Evolutionary conservation across 805 yeast species (phyloP).

Genomic region (Kazachstania kunashirensis): DNA sequence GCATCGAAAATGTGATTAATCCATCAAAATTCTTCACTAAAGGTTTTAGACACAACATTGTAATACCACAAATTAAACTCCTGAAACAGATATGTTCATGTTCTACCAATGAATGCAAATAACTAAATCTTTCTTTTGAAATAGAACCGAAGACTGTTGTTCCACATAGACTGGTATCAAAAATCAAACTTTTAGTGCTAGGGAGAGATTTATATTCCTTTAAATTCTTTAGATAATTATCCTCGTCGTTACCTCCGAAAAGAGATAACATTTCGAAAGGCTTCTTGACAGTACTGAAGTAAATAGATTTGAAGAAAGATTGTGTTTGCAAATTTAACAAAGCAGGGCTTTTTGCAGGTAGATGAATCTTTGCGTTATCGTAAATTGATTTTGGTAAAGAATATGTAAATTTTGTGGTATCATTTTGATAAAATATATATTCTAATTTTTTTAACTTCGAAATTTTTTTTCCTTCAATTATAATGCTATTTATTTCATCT

Average conservation of each 20-base stretch:
- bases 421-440: slow-evolving; percentile 3
- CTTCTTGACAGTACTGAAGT: slow-evolving; percentile 17
- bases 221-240: neutral
- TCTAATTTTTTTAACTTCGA: neutral
- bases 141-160: slow-evolving; percentile 23
- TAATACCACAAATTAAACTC: slow-evolving; percentile 21
- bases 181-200: slow-evolving; percentile 7
- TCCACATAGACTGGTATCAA: slow-evolving; percentile 18
- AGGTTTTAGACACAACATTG: slow-evolving; percentile 23
- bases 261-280: slow-evolving; percentile 14
- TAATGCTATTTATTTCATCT: slow-evolving; percentile 10
- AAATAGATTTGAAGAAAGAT: slow-evolving; percentile 21
- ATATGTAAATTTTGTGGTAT: neutral
- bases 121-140: slow-evolving; percentile 9
- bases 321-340: slow-evolving; percentile 21
- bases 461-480: neutral
- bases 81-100: slow-evolving; percentile 17
- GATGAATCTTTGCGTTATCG: slow-evolving; percentile 18
- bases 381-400: slow-evolving; percentile 20
- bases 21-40: slow-evolving; percentile 13
- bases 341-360: slow-evolving; percentile 20
- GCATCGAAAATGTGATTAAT: slow-evolving; percentile 17
- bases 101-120: slow-evolving; percentile 10
- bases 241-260: neutral
- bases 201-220: slow-evolving; percentile 6